Base-by-base conservation (phyloP, 2,329 filamentous ascomycete genomes). In the Exserohilum turcica region DNA sequence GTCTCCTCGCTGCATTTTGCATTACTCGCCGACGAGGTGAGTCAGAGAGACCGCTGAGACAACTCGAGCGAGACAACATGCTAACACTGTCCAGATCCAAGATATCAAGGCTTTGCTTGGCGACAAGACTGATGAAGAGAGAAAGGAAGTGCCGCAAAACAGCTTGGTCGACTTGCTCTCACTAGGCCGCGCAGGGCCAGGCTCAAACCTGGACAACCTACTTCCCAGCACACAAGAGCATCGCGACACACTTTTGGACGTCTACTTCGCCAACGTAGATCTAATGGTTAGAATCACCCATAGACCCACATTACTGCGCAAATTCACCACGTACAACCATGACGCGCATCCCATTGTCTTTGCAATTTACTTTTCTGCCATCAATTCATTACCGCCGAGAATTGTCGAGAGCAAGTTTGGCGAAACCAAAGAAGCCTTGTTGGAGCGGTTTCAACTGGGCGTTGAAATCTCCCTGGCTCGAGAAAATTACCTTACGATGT, bases 1-100 rank as follows among this genome's bases (percentile, higher is more conserved):
- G 73, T 75, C 2, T 75, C 73, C 5, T 74, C 73, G 27, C 55
- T 75, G n/a, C 73, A 75, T 44, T 75, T 70, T 53, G 71, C 73
- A 15, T 57, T 75, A n/a, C 58, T 75, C 33, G 72, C 73, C 32
- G 73, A 75, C 15, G 72, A 75, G 65, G 73, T 74, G 52, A 57
- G 66, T 56, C 7, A 12, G 10, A 27, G 12, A 21, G n/a, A 44
- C 28, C n/a, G 27, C 29, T 13, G 15, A 16, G 28, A 16, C 19
- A 33, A 18, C 2, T n/a, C 28, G 16, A 21, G 40, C 40, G 31
- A 43, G 16, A 6, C 32, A 24, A 10, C 16, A n/a, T 29, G 21
- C 38, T 40, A 24, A 40, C 38, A 9, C 38, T 40, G 27, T 12
- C 9, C 31, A 74, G 72, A 73, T 75, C 7, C 71, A 74, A 63